These are phyloP conservation scores for Fereydounia khargensis DNA, from an alignment of 1,284 basidiomycete genomes.

Conservation along the genomic window DNA sequence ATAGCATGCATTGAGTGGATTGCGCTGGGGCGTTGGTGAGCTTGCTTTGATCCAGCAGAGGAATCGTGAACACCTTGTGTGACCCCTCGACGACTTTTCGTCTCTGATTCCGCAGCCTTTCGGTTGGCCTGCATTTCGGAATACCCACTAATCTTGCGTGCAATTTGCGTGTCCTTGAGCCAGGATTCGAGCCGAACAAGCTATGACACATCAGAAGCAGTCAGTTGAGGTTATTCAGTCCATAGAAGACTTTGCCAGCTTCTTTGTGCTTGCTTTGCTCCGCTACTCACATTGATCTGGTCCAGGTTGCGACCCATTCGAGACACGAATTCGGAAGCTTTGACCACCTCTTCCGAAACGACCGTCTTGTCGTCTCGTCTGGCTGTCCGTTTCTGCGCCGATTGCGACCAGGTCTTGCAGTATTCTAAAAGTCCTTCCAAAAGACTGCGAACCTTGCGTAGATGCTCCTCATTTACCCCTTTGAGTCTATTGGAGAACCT, in stretches of 20 bases:
- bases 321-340: constrained; percentile 66
- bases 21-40: constrained; percentile 28
- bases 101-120: not conserved
- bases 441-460: constrained; percentile 66
- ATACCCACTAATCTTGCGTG: constrained; percentile 70
- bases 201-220: constrained; percentile 8
- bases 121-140: constrained; percentile 64
- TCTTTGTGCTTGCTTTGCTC: too few relatives aligned
- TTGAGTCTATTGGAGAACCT: constrained; percentile 77
- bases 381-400: not conserved
- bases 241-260: not conserved
- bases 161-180: constrained; percentile 79
- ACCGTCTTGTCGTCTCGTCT: not conserved
- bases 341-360: constrained; percentile 64
- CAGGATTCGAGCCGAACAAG: constrained; percentile 73
- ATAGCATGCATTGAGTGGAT: constrained; percentile 81
- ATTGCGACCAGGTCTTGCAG: too few relatives aligned
- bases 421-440: constrained; percentile 20
- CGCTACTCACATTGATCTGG: constrained; percentile 67
- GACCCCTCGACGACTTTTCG: not conserved
- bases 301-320: constrained; percentile 70
- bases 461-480: constrained; percentile 72
- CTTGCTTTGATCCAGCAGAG: too few relatives aligned
- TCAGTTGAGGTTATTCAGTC: not conserved
- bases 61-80: not conserved